Base-by-base conservation (phyloP, 345 rosid genomes). In the Syzygium aromaticum region DNA sequence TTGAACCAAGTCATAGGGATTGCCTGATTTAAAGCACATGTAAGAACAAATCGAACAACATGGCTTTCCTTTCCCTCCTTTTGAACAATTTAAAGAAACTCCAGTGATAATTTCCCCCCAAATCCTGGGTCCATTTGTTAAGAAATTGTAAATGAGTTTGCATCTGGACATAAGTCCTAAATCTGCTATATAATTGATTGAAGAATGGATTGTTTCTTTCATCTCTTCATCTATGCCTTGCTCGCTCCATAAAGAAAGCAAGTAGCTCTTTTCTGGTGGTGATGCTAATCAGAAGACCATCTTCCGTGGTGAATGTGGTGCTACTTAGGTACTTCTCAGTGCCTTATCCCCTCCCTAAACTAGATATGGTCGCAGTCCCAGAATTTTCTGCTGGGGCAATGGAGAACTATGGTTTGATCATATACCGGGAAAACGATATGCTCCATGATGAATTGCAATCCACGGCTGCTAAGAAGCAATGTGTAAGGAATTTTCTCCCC, bases 331-430 rank as follows among this genome's bases (percentile, higher is more conserved):
- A 87, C 89, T 90, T 92, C 88, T 92, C 91, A 16, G 86, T 86
- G 89, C 91, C 93, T 43, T 91, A 90, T 25, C 91, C 92, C 27
- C 92, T 93, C 22, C 92, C 93, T 67, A 91, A 91, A 77, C 84
- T 91, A 84, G 92, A 91, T 84, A 89, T 93, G 91, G 92, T 91
- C 46, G 89, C 92, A 23, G 92, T 93, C 54, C 91, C 93, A 8
- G 92, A 92, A 80, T 89, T 92, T 87, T 8, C 91, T 23, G 90
- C 51, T 33, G 92, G 93, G 43, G 93, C 93, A 15, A 93, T 91
- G 93, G 94, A 93, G 89, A 93, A 91, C 77, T 89, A 88, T 54
- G 93, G 93, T 27, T 86, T 92, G 77, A 87, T 92, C 51, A 89
- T 88, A 28, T 92, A 89, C 85, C 91, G 91, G n/a, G 91, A 91